These are phyloP conservation scores for Cyberlindnera mycetangii DNA, from an alignment of 805 yeast genomes.

Conservation along the genomic window DNA sequence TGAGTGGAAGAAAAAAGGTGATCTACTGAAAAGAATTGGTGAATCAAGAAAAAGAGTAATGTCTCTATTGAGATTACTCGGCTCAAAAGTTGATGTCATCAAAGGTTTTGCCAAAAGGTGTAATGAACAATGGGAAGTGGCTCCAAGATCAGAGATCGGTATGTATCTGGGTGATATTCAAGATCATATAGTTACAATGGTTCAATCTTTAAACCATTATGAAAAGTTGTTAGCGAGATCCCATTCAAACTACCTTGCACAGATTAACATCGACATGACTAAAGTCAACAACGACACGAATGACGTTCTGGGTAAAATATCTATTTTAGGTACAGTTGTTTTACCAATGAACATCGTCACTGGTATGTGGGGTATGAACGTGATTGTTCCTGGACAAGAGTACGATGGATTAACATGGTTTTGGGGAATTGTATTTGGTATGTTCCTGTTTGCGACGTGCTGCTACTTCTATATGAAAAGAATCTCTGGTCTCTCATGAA, in stretches of 20 bases:
- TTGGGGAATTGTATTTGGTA: slow-evolving; percentile 44
- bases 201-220: slow-evolving; percentile 88
- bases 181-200: slow-evolving; percentile 97
- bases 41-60: slow-evolving; percentile 93
- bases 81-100: slow-evolving; percentile 96
- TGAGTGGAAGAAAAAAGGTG: slow-evolving; percentile 91
- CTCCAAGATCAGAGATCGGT: slow-evolving; percentile 83
- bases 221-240: slow-evolving; percentile 91
- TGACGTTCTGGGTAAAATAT: slow-evolving; percentile 90
- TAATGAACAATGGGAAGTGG: slow-evolving; percentile 77
- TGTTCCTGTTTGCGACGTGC: slow-evolving; percentile 45
- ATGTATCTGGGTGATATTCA: slow-evolving; percentile 96
- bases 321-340: slow-evolving; percentile 92
- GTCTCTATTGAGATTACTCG: slow-evolving; percentile 80
- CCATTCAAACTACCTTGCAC: slow-evolving; percentile 96
- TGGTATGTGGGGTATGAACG: slow-evolving; percentile 99
- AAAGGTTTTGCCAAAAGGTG: slow-evolving; percentile 92
- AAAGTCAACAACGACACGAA: slow-evolving; percentile 95
- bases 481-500: slow-evolving; percentile 33
- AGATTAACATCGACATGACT: slow-evolving; percentile 96
- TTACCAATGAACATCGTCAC: slow-evolving; percentile 93
- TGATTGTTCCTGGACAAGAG: slow-evolving; percentile 90
- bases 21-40: slow-evolving; percentile 91
- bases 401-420: slow-evolving; percentile 60
- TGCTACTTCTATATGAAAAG: slow-evolving; percentile 49